Conservation (phyloP, 2,329 filamentous ascomycete genomes). For the Colletotrichum filicis region DNA sequence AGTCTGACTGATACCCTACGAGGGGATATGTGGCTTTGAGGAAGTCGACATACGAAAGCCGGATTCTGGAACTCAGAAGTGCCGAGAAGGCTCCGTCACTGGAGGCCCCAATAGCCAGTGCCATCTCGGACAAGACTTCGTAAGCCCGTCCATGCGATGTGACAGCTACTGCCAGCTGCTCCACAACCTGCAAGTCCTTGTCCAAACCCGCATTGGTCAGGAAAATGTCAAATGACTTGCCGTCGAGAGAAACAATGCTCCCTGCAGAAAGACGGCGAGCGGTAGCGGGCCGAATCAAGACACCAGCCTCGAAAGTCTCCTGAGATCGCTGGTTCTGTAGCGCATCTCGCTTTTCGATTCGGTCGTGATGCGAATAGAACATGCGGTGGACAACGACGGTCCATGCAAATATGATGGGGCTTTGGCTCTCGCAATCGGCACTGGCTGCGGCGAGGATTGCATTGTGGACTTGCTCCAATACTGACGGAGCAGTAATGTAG, state of each 20-base stretch:
- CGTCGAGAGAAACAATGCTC: constrained; percentile 71
- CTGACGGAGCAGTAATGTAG: constrained; percentile 76
- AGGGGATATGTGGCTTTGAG: constrained; percentile 74
- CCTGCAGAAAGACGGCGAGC: constrained; percentile 69
- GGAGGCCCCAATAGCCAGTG: constrained; percentile 56
- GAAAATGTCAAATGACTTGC: constrained; percentile 68
- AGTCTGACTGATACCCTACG: constrained; percentile 78
- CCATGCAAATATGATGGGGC: constrained; percentile 85
- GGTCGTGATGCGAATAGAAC: constrained; percentile 69
- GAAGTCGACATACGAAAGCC: constrained; percentile 75
- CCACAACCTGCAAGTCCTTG: constrained; percentile 62
- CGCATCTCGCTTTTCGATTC: constrained; percentile 70
- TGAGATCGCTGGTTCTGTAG: constrained; percentile 68
- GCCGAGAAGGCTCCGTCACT: constrained; percentile 59
- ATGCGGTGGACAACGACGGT: constrained; percentile 78
- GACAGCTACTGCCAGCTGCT: constrained; percentile 59
- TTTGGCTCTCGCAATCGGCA: constrained; percentile 68
- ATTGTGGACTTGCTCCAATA: constrained; percentile 78
- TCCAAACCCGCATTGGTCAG: constrained; percentile 61
- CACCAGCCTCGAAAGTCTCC: constrained; percentile 64
- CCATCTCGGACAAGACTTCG: constrained; percentile 64
- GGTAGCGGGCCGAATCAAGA: constrained; percentile 49
- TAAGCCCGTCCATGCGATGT: constrained; percentile 64
- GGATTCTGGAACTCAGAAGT: constrained; percentile 71
- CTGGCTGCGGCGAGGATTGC: constrained; percentile 72